A percentile compares a stretch with the other conserved stretches of the same genome.
phyloP scores from a whole-genome alignment of 257 asterid species.

The Misopates orontium region DNA sequence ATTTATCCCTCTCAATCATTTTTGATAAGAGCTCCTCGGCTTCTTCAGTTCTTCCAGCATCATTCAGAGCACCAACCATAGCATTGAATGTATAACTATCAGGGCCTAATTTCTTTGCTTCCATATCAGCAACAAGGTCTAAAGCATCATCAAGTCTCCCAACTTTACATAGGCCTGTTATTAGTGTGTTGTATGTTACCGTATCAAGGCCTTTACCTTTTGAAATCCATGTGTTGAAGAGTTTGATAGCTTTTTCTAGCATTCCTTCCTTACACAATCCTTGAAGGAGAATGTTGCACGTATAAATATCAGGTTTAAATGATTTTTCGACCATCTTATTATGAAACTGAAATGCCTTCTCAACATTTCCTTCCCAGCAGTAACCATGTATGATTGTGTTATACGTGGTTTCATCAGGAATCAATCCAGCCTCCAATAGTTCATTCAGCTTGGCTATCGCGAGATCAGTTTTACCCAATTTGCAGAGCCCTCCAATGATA shows the following conservation, averaged over 20 bases:
- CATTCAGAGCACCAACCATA: conserved; percentile 51
- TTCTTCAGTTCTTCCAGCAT: conserved; percentile 56
- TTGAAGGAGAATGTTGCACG: conserved; percentile 74
- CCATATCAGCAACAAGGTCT: conserved; percentile 66
- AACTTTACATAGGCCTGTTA: conserved; percentile 70
- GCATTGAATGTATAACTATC: conserved; percentile 63
- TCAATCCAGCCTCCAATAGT: conserved; percentile 66
- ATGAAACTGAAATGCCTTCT: conserved; percentile 75
- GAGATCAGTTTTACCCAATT: conserved; percentile 56
- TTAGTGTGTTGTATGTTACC: conserved; percentile 75
- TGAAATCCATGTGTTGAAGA: conserved; percentile 59
- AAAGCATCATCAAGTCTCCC: conserved; percentile 65
- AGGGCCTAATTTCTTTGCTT: conserved; percentile 69
- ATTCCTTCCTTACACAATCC: conserved; percentile 73
- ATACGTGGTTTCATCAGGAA: conserved; percentile 76
- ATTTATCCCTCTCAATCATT: conserved; percentile 38
- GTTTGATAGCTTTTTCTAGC: conserved; percentile 76
- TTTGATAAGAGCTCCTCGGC: conserved; percentile 55
- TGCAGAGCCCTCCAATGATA: conserved; percentile 76
- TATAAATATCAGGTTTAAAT: conserved; percentile 64
- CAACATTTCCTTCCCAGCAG: conserved; percentile 72
- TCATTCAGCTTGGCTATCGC: conserved; percentile 66
- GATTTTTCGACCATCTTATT: conserved; percentile 74
- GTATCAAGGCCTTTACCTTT: conserved; percentile 65
- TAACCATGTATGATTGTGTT: conserved; percentile 83